Percentiles rank a stretch among this genome's conserved stretches.
Evolutionary conservation across 257 asterid genomes (phyloP).

Genomic region (Gentiana dahurica): DNA sequence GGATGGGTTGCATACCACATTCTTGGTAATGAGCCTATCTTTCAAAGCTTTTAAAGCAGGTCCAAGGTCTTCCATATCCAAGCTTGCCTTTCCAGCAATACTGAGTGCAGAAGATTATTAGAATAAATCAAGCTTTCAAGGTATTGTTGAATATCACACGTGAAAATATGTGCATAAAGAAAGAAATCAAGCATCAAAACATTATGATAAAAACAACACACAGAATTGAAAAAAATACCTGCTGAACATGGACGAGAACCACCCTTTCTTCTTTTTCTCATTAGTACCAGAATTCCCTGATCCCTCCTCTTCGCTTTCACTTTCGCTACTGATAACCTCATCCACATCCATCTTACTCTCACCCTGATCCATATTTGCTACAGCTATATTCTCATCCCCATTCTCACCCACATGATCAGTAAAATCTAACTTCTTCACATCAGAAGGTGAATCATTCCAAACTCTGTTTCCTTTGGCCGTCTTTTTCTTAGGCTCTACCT

Average conservation of each 20-base stretch:
- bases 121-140: too few relatives aligned
- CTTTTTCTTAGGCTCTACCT: constrained; percentile 62
- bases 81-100: constrained; percentile 82
- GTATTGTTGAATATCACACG: too few relatives aligned
- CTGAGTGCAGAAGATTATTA: constrained; percentile 24
- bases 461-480: constrained; percentile 58
- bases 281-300: constrained; percentile 33
- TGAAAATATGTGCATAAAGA: not conserved
- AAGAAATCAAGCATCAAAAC: not conserved
- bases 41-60: constrained; percentile 94
- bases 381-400: constrained; percentile 47
- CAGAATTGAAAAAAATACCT: constrained; percentile 35
- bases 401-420: constrained; percentile 72
- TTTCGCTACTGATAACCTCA: constrained; percentile 72
- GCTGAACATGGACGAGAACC: constrained; percentile 93
- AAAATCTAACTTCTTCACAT: constrained; percentile 71
- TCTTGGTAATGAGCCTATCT: constrained; percentile 98
- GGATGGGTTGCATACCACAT: constrained; percentile 58
- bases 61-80: constrained; percentile 81
- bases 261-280: constrained; percentile 66
- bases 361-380: constrained; percentile 51
- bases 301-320: constrained; percentile 62
- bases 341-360: constrained; percentile 98
- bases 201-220: not conserved
- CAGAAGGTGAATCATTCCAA: constrained; percentile 71